Base-by-base conservation (phyloP, 495 filamentous ascomycete species). In the Lasiosphaeriaceae sp. region DNA sequence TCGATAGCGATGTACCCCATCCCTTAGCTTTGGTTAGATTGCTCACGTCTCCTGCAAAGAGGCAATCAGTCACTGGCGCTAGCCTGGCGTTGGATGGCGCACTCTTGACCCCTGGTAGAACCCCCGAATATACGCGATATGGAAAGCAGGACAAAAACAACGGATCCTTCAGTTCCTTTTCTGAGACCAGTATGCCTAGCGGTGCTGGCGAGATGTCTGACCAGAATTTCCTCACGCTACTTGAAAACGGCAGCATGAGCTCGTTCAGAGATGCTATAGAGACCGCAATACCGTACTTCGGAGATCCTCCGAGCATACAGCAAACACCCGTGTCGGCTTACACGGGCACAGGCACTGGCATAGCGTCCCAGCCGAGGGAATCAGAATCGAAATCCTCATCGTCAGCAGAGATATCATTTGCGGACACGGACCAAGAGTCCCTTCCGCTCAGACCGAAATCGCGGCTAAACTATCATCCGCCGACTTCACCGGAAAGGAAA, bases 261-360 rank as follows among this genome's bases (percentile, higher is more conserved):
- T 59, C 61, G 11, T 72, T 69, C 49, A 63, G 56, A 9, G 63
- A 70, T 45, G 62, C 46, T 37, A 47, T 68, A n/a, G 66, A 68
- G 21, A 61, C 71, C 22, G 59, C 64, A 45, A 66, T 74, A 16
- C 71, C 74, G 14, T 51, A 20, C 6, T 47, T 58, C 29, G 23
- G 51, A 20, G 64, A 63, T 39, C 34, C 58, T 1, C 60, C 55
- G 14, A 71, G 67, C 53, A 66, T 72, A 55, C 68, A 66, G 24
- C 65, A 53, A 11, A 71, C 66, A 11, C 66, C 74, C 16, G 69
- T 68, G 14, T 61, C 64, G 8, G 63, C 68, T 5, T 69, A 74
- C 43, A 61, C 54, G 2, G 54, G 35, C 43, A 61, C 54, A 2
- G 54, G 35, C 16, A 47, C 39, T 2, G 50, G 39, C 20, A 23